Evolutionary conservation across 176 grass and related monocot genomes (phyloP), one percentile per base, ranked within the genome.

Genomic region (Avena atlantica): DNA sequence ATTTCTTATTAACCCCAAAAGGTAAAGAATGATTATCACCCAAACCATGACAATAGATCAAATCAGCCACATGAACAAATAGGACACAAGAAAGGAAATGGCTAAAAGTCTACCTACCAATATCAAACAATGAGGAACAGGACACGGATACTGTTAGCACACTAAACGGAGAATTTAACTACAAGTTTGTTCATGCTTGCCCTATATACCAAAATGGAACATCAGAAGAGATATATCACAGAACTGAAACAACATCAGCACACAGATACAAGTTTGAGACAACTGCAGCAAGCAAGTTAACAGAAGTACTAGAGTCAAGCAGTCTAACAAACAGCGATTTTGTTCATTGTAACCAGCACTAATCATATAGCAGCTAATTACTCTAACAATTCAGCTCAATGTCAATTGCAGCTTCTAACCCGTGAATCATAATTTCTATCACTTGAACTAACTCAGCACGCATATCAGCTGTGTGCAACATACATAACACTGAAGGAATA

Each of bases 401-500:
- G 44, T 23, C 51, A 81, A 88, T 55, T 85, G 70, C 61, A 84
- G 69, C 60, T 91, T 88, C 89, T 88, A 88, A 67, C n/a, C 61
- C 77, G 69, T 19, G 50, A 91, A 85, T 52, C 31, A 88, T 85
- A 70, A 81, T 45, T 85, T 81, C 62, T 88, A 88, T 45, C 61
- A 70, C 60, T 63, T 87, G 64, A 64, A 79, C 60, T 17, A 71
- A 76, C 51, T 71, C n/a, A 45, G 67, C 61, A 85, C 4, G 9
- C 20, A 52, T 61, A 88, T 88, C 69, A 68, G 61, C n/a, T 76
- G 76, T 55, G 42, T 56, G 69, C 52, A 70, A 60, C 81, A 76
- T 81, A 81, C 59, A 29, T 44, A 79, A 65, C 34, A 36, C 20
- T 29, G 19, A 85, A 60, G 60, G 14, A 85, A 37, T 42, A 44